Evolutionary conservation across 768 basidiomycete genomes (phyloP).

Genomic region (Zangia roseola): DNA sequence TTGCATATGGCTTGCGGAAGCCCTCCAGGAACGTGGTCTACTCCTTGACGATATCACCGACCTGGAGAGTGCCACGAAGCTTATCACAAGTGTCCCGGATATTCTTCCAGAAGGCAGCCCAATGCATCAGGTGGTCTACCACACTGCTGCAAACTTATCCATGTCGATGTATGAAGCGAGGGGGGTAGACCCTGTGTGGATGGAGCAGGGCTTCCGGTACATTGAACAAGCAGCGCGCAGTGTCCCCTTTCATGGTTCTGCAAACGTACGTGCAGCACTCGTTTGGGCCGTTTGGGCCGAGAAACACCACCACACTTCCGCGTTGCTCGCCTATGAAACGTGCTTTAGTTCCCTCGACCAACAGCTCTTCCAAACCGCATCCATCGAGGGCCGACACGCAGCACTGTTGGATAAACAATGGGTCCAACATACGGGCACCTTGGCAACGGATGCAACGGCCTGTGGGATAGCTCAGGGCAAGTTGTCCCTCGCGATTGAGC

Average conservation of each 20-base stretch:
- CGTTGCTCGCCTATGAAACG: conserved; percentile 22
- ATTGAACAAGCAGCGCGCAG: conserved; percentile 15
- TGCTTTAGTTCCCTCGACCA: conserved; percentile 17
- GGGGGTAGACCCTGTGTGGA: background rate
- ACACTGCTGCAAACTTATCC: background rate
- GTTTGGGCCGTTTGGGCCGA: conserved; percentile 16
- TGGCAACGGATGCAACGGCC: conserved; percentile 26
- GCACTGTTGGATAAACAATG: conserved; percentile 7
- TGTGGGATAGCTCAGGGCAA: conserved; percentile 24
- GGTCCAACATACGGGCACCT: background rate
- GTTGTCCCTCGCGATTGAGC: conserved; percentile 30
- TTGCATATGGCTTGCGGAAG: background rate
- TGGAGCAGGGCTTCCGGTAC: conserved; percentile 16
- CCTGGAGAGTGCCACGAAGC: background rate
- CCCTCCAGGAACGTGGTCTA: background rate
- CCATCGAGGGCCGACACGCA: conserved; percentile 16
- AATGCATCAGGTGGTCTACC: background rate
- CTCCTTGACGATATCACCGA: background rate
- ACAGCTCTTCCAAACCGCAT: conserved; percentile 17
- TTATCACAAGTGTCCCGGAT: background rate
- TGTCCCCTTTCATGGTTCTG: background rate
- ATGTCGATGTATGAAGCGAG: background rate
- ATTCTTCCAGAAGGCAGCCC: conserved; percentile 10
- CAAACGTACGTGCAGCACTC: conserved; percentile 11
- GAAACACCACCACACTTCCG: conserved; percentile 12